Percentiles rank a stretch among this genome's conserved stretches.
These are phyloP conservation scores for Stramenopiles sp. DNA, from an alignment of 352 stramenopile genomes.

Conservation along the genomic window DNA sequence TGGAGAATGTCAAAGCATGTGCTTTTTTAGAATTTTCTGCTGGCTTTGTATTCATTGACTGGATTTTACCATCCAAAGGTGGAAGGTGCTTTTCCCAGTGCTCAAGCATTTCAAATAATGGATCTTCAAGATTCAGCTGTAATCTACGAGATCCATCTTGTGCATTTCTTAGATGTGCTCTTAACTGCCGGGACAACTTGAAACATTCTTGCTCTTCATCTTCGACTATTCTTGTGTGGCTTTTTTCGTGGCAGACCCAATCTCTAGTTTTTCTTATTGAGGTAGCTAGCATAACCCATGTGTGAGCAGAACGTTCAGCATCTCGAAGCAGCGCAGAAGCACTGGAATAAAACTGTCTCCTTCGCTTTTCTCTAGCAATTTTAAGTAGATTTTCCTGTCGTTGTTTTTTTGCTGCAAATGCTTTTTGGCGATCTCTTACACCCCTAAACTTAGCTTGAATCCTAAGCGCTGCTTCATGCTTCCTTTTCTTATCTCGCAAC, in stretches of 20 bases:
- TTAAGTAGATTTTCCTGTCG: not conserved
- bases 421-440: not conserved
- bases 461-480: not conserved
- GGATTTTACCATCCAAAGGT: too few relatives aligned
- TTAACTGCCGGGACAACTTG: not conserved
- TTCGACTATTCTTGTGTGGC: not conserved
- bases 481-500: not conserved
- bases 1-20: too few relatives aligned
- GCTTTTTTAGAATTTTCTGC: too few relatives aligned
- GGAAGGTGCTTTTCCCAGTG: constrained; percentile 2
- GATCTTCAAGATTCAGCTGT: not conserved
- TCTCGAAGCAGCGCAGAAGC: not conserved
- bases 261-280: not conserved
- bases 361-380: not conserved
- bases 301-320: not conserved
- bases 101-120: constrained; percentile 1
- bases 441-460: not conserved
- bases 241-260: not conserved
- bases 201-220: constrained; percentile 1
- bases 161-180: not conserved
- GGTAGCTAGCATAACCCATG: not conserved
- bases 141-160: not conserved
- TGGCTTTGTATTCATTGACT: too few relatives aligned
- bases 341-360: not conserved
- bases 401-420: not conserved